phyloP scores from a whole-genome alignment of 345 rosid genomes.

The Reutealis trisperma region DNA sequence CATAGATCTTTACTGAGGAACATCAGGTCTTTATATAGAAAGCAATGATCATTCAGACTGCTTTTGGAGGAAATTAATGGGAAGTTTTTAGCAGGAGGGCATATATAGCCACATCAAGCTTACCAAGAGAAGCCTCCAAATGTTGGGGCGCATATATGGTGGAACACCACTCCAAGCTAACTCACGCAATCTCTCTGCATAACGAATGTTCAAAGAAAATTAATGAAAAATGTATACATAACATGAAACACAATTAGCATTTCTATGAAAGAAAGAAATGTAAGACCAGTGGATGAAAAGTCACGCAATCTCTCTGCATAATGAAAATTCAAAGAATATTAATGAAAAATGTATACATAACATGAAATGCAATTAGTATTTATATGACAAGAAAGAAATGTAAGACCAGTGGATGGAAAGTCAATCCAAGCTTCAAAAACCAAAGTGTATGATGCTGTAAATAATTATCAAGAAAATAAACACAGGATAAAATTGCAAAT shows the following conservation, averaged over 20 bases:
- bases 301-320: constrained; percentile 81
- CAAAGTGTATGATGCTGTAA: neutral
- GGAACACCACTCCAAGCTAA: constrained; percentile 98
- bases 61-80: neutral
- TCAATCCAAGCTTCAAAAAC: neutral
- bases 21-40: neutral
- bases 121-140: constrained; percentile 98
- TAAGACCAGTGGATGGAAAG: neutral
- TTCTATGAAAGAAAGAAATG: neutral
- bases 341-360: neutral
- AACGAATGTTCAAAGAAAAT: constrained; percentile 5
- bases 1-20: neutral
- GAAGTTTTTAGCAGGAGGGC: neutral
- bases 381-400: too few relatives aligned
- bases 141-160: constrained; percentile 81
- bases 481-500: neutral
- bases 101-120: constrained; percentile 24
- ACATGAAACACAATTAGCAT: neutral
- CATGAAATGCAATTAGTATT: neutral
- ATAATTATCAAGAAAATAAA: neutral
- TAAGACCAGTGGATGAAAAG: neutral
- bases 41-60: neutral
- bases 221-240: neutral
- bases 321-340: neutral
- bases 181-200: constrained; percentile 81